These are phyloP conservation scores for Cystobasidium tubakii DNA, from an alignment of 768 basidiomycete genomes.

Conservation along the genomic window DNA sequence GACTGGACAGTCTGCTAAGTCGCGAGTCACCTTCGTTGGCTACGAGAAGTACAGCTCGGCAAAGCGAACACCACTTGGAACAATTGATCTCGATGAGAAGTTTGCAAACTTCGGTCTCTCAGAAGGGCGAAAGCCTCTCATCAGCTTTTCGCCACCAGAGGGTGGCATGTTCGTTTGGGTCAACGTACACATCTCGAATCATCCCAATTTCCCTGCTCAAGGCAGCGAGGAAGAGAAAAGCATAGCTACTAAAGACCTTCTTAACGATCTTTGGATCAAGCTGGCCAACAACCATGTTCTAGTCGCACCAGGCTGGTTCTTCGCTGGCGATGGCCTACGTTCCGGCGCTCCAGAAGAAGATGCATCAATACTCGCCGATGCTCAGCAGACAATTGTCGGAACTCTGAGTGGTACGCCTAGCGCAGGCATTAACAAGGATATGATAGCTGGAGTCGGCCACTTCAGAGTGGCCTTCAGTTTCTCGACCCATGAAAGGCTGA, in stretches of 20 bases:
- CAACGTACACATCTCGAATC: constrained; percentile 59
- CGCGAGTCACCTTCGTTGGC: constrained; percentile 47
- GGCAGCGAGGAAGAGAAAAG: constrained; percentile 41
- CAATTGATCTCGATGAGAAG: constrained; percentile 54
- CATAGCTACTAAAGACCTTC: constrained; percentile 49
- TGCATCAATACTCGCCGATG: not conserved
- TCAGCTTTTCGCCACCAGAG: constrained; percentile 68
- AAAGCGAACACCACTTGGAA: constrained; percentile 55
- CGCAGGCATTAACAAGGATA: constrained; percentile 8
- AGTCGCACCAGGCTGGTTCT: constrained; percentile 59
- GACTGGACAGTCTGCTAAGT: constrained; percentile 42
- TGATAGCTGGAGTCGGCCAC: constrained; percentile 20
- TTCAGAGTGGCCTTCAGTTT: constrained; percentile 31
- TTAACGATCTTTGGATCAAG: constrained; percentile 60
- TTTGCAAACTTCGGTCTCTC: constrained; percentile 42
- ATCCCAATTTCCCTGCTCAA: constrained; percentile 50
- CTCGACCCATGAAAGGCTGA: constrained; percentile 15
- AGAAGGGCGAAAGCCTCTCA: constrained; percentile 49
- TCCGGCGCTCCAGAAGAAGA: constrained; percentile 20
- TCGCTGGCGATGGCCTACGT: constrained; percentile 40
- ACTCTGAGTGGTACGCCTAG: not conserved
- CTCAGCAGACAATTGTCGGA: not conserved
- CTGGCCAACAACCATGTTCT: constrained; percentile 63
- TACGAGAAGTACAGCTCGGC: constrained; percentile 47
- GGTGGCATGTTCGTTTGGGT: constrained; percentile 66